Base-by-base conservation (phyloP, 208 protist genomes). In the Acanthamoeba sp. region DNA sequence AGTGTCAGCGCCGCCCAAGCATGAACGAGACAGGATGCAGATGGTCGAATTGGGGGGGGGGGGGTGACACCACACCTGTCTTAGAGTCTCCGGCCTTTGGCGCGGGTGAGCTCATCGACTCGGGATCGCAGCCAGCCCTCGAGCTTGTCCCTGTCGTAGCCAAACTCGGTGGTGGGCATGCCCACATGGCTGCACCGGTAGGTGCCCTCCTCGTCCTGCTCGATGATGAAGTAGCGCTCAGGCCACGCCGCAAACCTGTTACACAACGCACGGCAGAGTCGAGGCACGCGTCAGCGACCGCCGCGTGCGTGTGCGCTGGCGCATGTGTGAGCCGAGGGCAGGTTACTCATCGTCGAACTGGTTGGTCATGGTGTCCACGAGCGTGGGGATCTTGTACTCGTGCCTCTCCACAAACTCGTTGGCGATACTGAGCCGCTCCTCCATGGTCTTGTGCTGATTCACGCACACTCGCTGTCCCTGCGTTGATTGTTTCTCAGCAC, bases 381-480 rank as follows among this genome's bases (percentile, higher is more conserved):
- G 73, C 18, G n/a, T 52, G 27, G 73, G 73, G 12, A 84, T 20
- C 42, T 52, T n/a, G 73, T 84, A 84, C 22, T 10, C 22, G 73
- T n/a, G 20, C 42, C 52, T 24, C 38, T 52, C 73, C 34, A 84
- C 73, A 27, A 84, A 84, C 36, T 55, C n/a, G 73, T 84, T 84
- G 73, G 73, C 73, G 16, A 52, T 52, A 6, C 16, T 1, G 7
- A 84, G 40, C 3, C 73, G 34, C 40, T 84, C 73, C 38, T 84
- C 40, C 73, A 84, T 84, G 36, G 12, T 84, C 73, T 84, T 84
- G 73, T 84, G 73, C 40, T 84, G 73, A 34, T 84, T 52, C 22
- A 84, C 73, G 73, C 73, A 84, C 42, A 84, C 73, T 45, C 73
- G 34, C 73, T 84, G 73, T 1, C 73, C 73, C 73, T 84, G 73